Base-by-base conservation (phyloP, 1,284 basidiomycete species). In the Singerocomus rubriflavus region DNA sequence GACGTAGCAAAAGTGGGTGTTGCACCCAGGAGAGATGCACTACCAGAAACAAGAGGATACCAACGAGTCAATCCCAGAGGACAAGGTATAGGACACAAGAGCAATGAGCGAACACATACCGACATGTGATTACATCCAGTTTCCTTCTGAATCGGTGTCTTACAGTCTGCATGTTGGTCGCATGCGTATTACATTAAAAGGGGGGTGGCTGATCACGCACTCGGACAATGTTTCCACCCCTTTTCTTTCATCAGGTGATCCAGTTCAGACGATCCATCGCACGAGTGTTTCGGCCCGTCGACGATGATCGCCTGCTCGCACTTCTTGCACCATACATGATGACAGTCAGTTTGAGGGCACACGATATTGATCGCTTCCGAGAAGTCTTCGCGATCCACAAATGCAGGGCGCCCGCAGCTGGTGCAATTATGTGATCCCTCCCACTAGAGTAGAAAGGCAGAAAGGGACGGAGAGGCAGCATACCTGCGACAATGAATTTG, bases 71-170 rank as follows among this genome's bases (percentile, higher is more conserved):
- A 30, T n/a, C 16, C 32, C 16, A 3, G 30, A 49, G 16, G 30
- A 16, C 44, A 31, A 26, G 44, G 7, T 30, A 10, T 46, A 12
- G 13, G 12, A 10, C 12, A 11, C 8, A 26, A 34, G 29, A 32
- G 16, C 9, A 6, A 12, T 17, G 26, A 32, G 21, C 10, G 27
- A 33, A 32, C 4, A 62, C 78, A 57, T 44, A 84, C 83, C 53
- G 75, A 75, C 76, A 86, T 85, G 63, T 85, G 82, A 56, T 85
- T 82, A 55, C 84, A 86, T 1, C 84, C 84, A 3, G 65, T 61
- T 3, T 69, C 71, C 60, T 82, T 86, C 55, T 74, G 76, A 10
- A 79, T 76, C 0, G 82, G 79, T 0, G 82, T 82, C 46, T 65
- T 67, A 60, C 84, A 86, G 9, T 77, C 83, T 84, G 30, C 31